Conservation (phyloP, 495 filamentous ascomycete genomes). For the Lepidopterella palustris region DNA sequence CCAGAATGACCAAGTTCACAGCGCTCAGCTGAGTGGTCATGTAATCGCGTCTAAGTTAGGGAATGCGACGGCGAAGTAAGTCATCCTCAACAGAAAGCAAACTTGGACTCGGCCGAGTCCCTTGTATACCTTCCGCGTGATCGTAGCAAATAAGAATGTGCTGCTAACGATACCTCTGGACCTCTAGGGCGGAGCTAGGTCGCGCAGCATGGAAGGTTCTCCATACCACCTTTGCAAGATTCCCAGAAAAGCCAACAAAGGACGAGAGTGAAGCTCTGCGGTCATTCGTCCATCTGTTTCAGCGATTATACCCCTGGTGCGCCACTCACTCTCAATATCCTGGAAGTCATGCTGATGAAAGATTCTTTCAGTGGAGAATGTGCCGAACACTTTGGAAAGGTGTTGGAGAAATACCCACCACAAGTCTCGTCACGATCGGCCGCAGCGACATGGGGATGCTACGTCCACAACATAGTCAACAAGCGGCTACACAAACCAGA, state of each 20-base stretch:
- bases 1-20: constrained; percentile 17
- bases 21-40: constrained; percentile 58
- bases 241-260: constrained; percentile 73
- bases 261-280: constrained; percentile 80
- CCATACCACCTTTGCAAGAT: constrained; percentile 92
- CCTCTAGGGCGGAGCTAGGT: constrained; percentile 71
- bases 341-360: constrained; percentile 1
- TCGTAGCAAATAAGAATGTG: background rate
- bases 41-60: constrained; percentile 84
- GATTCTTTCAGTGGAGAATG: constrained; percentile 69
- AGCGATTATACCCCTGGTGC: constrained; percentile 82
- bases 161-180: constrained; percentile 7
- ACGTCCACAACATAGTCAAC: constrained; percentile 93
- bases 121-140: constrained; percentile 5
- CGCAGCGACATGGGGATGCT: constrained; percentile 88
- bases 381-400: constrained; percentile 78
- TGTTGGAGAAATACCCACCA: constrained; percentile 79
- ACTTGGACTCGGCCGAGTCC: constrained; percentile 13
- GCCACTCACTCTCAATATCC: constrained; percentile 8
- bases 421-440: constrained; percentile 77
- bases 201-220: constrained; percentile 87
- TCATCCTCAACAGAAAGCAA: constrained; percentile 9
- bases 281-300: constrained; percentile 83
- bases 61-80: constrained; percentile 83
- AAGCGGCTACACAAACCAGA: constrained; percentile 68